Evolutionary conservation across 148 eudicot species (phyloP), one percentile per base, ranked within the genome.

Genomic region (Camellia granthamiana): DNA sequence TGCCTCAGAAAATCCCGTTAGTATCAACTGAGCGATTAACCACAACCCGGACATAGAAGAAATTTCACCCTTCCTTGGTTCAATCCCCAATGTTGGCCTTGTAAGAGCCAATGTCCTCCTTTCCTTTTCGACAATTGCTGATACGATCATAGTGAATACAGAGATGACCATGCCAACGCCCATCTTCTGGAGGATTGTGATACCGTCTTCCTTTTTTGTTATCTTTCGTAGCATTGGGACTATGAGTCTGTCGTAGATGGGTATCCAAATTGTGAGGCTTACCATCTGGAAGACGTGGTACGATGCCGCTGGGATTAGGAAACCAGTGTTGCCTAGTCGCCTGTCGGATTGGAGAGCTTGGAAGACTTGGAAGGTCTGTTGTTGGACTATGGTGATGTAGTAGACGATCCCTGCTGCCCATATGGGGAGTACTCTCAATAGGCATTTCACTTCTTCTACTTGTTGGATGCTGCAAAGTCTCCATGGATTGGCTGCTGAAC

Each of bases 301-400:
- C 12, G 91, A 85, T 0, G 90, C 91, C 0, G 91, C 87, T 19
- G 91, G 91, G 78, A 89, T 82, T 54, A 76, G 18, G 82, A 89
- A 89, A 3, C 4, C n/a, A 18, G 47, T 76, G 23, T 15, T 12
- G 61, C 88, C 85, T 3, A 89, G 66, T 16, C 21, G 78, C 13
- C 91, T 71, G 81, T 87, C 44, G 10, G 87, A 83, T 76, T 89
- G 91, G 9, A 85, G 74, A 72, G 91, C 91, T 77, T 89, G 91
- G 85, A 87, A 89, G 18, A 87, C 85, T 11, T 62, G 63, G 77
- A 81, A 89, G 78, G 80, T 89, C 4, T 64, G 72, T 69, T 79
- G 70, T 3, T 77, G 82, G 23, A 74, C 64, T 1, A 55, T 46
- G 4, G 83, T 21, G 2, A 80, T 43, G 42, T 41, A 52, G 76